phyloP scores from a whole-genome alignment of 1,284 basidiomycete genomes.

The Boletus smithii region DNA sequence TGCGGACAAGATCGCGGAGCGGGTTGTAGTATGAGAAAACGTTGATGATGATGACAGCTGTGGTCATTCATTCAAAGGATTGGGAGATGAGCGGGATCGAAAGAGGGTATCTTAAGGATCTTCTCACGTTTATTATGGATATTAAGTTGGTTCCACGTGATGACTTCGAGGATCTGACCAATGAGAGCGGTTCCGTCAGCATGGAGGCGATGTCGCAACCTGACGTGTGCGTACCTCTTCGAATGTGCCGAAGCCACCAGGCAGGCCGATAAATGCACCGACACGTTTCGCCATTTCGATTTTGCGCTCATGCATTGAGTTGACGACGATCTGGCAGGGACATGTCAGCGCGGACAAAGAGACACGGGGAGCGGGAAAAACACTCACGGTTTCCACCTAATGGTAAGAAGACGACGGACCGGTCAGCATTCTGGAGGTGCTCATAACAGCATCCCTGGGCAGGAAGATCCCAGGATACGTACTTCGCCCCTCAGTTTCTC shows the following conservation, averaged over 20 bases:
- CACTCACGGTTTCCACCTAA: slow-evolving; percentile 52
- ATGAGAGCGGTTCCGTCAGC: slow-evolving; percentile 6
- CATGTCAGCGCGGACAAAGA: neutral
- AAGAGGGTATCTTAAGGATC: slow-evolving; percentile 6
- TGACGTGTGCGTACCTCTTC: slow-evolving; percentile 63
- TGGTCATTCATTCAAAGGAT: no score
- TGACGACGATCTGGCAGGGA: slow-evolving; percentile 58
- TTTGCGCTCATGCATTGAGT: slow-evolving; percentile 92
- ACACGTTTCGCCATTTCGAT: slow-evolving; percentile 80
- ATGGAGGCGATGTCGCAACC: neutral
- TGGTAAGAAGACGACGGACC: neutral
- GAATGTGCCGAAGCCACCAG: slow-evolving; percentile 90
- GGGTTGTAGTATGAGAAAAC: slow-evolving; percentile 79
- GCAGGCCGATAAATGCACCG: slow-evolving; percentile 80
- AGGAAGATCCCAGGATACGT: slow-evolving; percentile 10
- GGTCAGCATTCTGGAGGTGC: slow-evolving; percentile 11
- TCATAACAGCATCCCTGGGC: slow-evolving; percentile 1
- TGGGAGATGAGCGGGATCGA: neutral
- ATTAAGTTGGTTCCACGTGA: slow-evolving; percentile 88
- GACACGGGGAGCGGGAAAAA: neutral
- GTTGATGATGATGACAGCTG: slow-evolving; percentile 81
- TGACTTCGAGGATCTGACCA: slow-evolving; percentile 75
- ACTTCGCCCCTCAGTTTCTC: slow-evolving; percentile 47
- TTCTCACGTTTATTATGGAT: slow-evolving; percentile 81
- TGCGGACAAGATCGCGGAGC: slow-evolving; percentile 67